Evolutionary conservation across 2,329 filamentous ascomycete species (phyloP), one percentile per base, ranked within the genome.

Genomic region (Decorospora gaudefroyi): DNA sequence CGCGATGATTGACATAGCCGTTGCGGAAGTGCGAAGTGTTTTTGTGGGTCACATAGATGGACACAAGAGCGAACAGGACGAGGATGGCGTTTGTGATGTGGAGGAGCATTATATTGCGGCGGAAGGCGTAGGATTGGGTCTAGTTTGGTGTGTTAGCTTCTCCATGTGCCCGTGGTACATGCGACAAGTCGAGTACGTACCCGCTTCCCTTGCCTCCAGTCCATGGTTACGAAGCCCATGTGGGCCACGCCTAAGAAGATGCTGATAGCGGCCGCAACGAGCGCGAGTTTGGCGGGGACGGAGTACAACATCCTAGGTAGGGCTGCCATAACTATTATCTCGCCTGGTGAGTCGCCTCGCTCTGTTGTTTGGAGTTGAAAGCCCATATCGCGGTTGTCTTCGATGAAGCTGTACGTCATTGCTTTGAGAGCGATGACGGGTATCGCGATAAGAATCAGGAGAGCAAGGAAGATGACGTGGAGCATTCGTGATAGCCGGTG

Each of bases 101-200:
- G 4, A 68, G 35, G 37, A 66, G 55, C 62, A 69, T 63, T 31
- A 55, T 49, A 44, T 68, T 68, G 37, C 64, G 65, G 31, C 63
- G 65, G 46, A 70, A 69, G 9, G 59, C 47, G 37, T 63, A 63
- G 6, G 54, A 48, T 50, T 66, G 65, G 2, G 61, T 65, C 65
- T 66, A 13, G 8, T 25, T 15, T 3, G 1, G 7, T 7, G 4
- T 1, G 7, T 42, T 32, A 39, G 41, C 8, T 7, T n/a, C 10
- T 28, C 19, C n/a, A 3, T 28, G 33, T 42, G 12, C 28, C 37
- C 42, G 28, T 46, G 7, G 16, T 12, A 2, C n/a, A n/a, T n/a
- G n/a, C n/a, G n/a, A n/a, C n/a, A n/a, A n/a, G n/a, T n/a, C n/a
- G n/a, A n/a, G 11, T 32, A 36, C 43, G 7, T 55, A 65, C 62